Base-by-base conservation (phyloP, 1,284 basidiomycete genomes). In the Moesziomyces sp. region DNA sequence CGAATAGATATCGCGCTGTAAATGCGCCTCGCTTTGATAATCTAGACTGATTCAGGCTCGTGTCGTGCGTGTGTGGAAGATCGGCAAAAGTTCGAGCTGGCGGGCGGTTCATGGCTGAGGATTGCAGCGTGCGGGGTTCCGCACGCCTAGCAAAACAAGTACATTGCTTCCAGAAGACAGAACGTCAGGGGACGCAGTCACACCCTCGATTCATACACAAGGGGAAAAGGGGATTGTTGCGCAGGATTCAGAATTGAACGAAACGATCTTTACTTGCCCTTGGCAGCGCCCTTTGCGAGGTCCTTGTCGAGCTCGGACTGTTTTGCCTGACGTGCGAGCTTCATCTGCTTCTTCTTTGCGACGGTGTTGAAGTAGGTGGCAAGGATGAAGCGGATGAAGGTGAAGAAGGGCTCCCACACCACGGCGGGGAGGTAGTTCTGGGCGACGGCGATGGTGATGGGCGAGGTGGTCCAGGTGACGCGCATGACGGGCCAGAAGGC, bases 401-500 rank as follows among this genome's bases (percentile, higher is more conserved):
- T 74, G 50, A 80, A 80, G 69, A 77, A 79, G 28, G 78, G 78
- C 46, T 80, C 76, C 69, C 71, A 74, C 16, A 74, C 65, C 10
- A 71, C 71, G 7, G 89, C 87, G 16, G 92, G 88, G 33, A 94
- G 84, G 83, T 90, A 92, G 64, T 87, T 89, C 83, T 93, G 92
- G 10, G 92, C 92, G 74, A 92, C 85, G 1, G 89, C 85, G 80
- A 92, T 87, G 6, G 90, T 88, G 50, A 91, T 76, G 2, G 92
- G 92, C n/a, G 89, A 90, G 19, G 90, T 89, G 63, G 90, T 86
- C 91, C 91, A 92, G 52, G 89, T 89, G 65, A 92, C 87, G 84
- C 88, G 86, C 73, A 95, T 88, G 60, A 93, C 91, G 30, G 88
- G 85, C 84, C 90, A 88, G 87, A 93, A 92, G 33, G 91, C 91